These are phyloP conservation scores for Malus asiatica DNA, from an alignment of 306 rosid genomes.

Conservation along the genomic window DNA sequence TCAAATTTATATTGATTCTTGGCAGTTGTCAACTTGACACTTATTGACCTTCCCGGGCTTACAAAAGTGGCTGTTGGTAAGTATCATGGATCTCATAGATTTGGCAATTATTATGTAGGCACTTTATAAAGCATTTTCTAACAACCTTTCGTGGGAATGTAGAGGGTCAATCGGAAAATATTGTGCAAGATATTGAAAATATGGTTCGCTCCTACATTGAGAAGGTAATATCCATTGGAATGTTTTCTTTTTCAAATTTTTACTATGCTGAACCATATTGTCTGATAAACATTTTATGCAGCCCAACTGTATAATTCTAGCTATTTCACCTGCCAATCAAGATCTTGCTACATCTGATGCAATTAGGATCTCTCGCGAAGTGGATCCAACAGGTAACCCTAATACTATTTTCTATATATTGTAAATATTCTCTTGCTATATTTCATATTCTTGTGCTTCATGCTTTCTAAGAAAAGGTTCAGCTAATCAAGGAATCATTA, in stretches of 20 bases:
- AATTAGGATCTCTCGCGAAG: slow-evolving; percentile 88
- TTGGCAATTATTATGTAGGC: neutral
- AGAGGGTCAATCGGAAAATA: slow-evolving; percentile 98
- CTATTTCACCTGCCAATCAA: slow-evolving; percentile 98
- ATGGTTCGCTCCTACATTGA: slow-evolving; percentile 94
- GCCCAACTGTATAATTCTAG: slow-evolving; percentile 93
- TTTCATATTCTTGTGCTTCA: neutral
- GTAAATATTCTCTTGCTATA: neutral
- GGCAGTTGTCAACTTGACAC: slow-evolving; percentile 97
- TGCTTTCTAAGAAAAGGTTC: neutral
- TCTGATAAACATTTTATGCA: slow-evolving; percentile 22
- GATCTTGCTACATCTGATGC: slow-evolving; percentile 99
- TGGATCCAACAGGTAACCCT: slow-evolving; percentile 78
- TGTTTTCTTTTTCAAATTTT: neutral
- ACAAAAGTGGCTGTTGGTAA: slow-evolving; percentile 95
- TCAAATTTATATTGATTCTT: slow-evolving; percentile 8
- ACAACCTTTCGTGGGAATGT: slow-evolving; percentile 26
- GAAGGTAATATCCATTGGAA: slow-evolving; percentile 46
- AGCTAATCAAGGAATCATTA: neutral
- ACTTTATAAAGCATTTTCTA: neutral
- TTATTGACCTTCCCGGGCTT: slow-evolving; percentile 93
- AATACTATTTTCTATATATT: neutral
- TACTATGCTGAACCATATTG: slow-evolving; percentile 1
- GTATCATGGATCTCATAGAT: slow-evolving; percentile 16
- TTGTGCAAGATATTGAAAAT: slow-evolving; percentile 80